Percentiles rank a stretch among this genome's conserved stretches.
phyloP scores from a whole-genome alignment of 495 filamentous ascomycete species.

The Pyrenula massariospora region DNA sequence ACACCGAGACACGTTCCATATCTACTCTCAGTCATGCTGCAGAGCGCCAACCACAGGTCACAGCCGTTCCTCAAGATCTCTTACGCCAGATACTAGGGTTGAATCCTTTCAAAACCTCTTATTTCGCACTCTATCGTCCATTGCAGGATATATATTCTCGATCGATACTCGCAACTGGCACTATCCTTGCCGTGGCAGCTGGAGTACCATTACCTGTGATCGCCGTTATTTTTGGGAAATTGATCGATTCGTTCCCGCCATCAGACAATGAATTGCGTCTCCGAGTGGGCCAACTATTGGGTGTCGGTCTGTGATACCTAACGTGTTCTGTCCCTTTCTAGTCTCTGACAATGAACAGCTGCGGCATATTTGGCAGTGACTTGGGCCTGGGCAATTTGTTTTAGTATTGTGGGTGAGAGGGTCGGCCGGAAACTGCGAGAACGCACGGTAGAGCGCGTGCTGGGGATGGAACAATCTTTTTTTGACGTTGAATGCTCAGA shows the following conservation, averaged over 20 bases:
- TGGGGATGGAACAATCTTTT: constrained; percentile 49
- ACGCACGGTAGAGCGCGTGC: constrained; percentile 40
- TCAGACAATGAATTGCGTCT: neutral
- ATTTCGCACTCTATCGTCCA: neutral
- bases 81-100: neutral
- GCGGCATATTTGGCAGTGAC: neutral
- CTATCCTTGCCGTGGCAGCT: constrained; percentile 43
- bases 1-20: neutral
- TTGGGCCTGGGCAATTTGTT: constrained; percentile 24
- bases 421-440: constrained; percentile 51
- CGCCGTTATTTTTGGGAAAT: constrained; percentile 55
- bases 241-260: constrained; percentile 33
- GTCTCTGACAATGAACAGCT: neutral
- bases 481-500: constrained; percentile 32
- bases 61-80: neutral
- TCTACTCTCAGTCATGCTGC: neutral
- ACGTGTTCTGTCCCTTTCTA: neutral
- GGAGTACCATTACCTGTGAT: constrained; percentile 59
- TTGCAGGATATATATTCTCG: neutral
- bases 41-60: neutral
- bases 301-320: neutral
- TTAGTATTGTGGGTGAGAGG: constrained; percentile 48
- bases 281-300: neutral
- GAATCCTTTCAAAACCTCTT: neutral
- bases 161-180: constrained; percentile 15